These are phyloP conservation scores for Lachnellula cervina DNA, from an alignment of 2,329 filamentous ascomycete genomes.

Conservation along the genomic window DNA sequence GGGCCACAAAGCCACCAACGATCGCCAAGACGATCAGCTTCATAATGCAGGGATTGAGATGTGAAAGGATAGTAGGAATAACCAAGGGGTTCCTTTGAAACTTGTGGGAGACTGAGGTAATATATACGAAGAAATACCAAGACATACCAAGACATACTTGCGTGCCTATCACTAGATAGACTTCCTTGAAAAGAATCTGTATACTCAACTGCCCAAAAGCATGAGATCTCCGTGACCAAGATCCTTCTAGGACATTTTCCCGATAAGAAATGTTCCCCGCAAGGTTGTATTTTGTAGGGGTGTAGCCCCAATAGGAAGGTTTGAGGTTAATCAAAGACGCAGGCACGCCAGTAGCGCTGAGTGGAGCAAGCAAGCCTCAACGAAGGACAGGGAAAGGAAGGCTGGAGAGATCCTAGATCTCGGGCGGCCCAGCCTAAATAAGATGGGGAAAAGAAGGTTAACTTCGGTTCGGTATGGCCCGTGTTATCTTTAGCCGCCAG, in stretches of 20 bases:
- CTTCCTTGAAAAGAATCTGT: neutral
- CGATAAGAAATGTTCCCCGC: neutral
- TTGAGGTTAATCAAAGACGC: too few species aligned
- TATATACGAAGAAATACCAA: neutral
- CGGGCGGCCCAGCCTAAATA: too few species aligned
- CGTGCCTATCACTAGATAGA: neutral
- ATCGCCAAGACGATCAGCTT: constrained; percentile 13
- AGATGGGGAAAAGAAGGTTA: too few species aligned
- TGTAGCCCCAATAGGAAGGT: too few species aligned
- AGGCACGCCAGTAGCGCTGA: too few species aligned
- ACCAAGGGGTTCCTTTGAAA: neutral
- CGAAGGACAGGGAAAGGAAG: too few species aligned
- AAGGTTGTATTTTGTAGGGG: neutral
- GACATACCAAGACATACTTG: neutral
- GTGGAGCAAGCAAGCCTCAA: too few species aligned
- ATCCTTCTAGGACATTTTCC: neutral
- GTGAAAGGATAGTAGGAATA: neutral
- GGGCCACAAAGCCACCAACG: constrained; percentile 6
- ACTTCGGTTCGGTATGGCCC: too few species aligned
- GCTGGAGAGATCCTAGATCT: too few species aligned
- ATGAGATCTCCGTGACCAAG: neutral
- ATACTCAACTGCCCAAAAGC: neutral
- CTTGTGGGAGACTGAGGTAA: neutral
- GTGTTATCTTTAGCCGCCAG: too few species aligned
- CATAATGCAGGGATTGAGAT: constrained; percentile 7